phyloP scores from a whole-genome alignment of 140 eudicot genomes.

The Cichorium intybus region DNA sequence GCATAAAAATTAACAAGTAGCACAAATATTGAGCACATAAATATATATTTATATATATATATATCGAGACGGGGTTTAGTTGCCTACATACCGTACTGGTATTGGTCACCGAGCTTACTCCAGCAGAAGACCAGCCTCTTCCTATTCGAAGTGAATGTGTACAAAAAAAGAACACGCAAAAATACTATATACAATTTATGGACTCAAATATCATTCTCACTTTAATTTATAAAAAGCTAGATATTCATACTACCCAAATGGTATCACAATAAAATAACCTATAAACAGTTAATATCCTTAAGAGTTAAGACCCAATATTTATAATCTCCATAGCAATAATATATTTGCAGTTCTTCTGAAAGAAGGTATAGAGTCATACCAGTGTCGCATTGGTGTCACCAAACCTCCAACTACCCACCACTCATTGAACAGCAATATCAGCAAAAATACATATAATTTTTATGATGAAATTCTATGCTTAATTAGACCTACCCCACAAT shows the following conservation, averaged over 20 bases:
- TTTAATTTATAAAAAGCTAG: neutral
- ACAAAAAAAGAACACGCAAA: constrained; percentile 55
- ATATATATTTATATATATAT: constrained; percentile 20
- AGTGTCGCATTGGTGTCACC: constrained; percentile 43
- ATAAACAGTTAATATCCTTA: constrained; percentile 11
- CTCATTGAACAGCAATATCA: constrained; percentile 43
- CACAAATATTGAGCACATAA: constrained; percentile 8
- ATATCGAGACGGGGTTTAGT: constrained; percentile 62
- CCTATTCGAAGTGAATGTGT: constrained; percentile 90
- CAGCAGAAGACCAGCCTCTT: constrained; percentile 93
- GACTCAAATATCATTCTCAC: constrained; percentile 27
- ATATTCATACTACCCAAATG: constrained; percentile 8
- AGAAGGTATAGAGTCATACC: constrained; percentile 42
- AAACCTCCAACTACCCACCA: constrained; percentile 43
- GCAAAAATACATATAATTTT: constrained; percentile 25
- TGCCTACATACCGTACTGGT: constrained; percentile 91
- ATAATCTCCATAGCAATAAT: constrained; percentile 21
- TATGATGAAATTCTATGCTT: constrained; percentile 2
- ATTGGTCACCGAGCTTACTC: constrained; percentile 70
- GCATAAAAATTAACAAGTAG: constrained; percentile 16
- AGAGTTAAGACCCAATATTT: constrained; percentile 2
- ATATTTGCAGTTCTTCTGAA: constrained; percentile 14
- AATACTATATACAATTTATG: constrained; percentile 49
- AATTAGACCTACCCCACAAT: constrained; percentile 39
- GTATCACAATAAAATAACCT: neutral